Evolutionary conservation across 2,329 filamentous ascomycete species (phyloP).

Genomic region (Plectosphaerella plurivora): DNA sequence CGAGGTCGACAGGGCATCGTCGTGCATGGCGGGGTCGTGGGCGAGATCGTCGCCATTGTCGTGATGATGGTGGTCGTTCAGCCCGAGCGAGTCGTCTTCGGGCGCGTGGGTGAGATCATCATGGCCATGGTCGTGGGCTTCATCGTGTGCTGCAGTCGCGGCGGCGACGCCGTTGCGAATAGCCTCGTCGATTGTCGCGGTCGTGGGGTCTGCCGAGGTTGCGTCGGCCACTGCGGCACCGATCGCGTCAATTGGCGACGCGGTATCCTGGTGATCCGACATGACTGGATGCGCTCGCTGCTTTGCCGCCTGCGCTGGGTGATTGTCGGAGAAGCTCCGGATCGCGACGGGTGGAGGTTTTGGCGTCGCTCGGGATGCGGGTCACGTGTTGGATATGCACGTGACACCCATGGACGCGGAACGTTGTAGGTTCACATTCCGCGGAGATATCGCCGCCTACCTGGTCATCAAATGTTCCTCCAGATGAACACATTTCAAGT

Average conservation of each 20-base stretch:
- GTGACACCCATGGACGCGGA: too few relatives aligned
- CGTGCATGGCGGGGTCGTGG: background rate
- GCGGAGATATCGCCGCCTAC: too few relatives aligned
- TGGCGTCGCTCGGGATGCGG: background rate
- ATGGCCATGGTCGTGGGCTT: background rate
- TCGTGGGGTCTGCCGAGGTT: background rate
- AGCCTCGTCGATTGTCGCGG: background rate
- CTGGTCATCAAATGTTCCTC: too few relatives aligned
- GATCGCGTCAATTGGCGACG: background rate
- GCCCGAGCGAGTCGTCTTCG: background rate
- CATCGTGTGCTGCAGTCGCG: background rate
- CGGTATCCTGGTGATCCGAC: background rate
- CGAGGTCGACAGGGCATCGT: background rate
- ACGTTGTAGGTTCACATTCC: too few relatives aligned
- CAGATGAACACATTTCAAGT: too few relatives aligned
- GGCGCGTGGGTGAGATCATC: background rate
- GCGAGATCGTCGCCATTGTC: background rate
- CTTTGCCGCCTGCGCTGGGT: conserved; percentile 26
- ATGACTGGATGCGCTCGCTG: background rate
- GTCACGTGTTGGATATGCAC: too few relatives aligned
- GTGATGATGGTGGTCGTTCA: background rate
- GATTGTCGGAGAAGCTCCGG: conserved; percentile 40
- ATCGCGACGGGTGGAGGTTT: conserved; percentile 3
- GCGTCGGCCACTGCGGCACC: background rate
- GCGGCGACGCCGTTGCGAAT: background rate